These are phyloP conservation scores for Ligustrum vulgare DNA, from an alignment of 257 asterid genomes.

Conservation along the genomic window DNA sequence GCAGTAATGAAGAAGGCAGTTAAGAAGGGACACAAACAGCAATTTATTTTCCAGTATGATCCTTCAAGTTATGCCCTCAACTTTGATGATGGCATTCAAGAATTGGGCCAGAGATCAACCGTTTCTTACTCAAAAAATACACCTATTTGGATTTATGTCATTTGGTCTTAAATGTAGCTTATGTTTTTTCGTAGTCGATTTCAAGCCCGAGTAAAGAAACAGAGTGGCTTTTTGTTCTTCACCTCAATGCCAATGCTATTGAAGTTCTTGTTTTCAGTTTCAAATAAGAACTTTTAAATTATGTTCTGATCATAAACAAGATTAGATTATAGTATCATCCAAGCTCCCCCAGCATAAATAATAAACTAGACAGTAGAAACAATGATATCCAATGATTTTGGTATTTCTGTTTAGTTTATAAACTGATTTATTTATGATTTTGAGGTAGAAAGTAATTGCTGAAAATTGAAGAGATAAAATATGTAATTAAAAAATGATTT, in stretches of 20 bases:
- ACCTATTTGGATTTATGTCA: conserved; percentile 33
- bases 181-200: not conserved
- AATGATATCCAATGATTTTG: not conserved
- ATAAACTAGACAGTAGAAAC: too few species aligned
- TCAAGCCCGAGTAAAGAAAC: not conserved
- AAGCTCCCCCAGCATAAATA: too few species aligned
- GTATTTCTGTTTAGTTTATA: too few species aligned
- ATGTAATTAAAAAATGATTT: too few species aligned
- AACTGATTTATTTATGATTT: too few species aligned
- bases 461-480: too few species aligned
- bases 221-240: not conserved
- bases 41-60: conserved; percentile 54
- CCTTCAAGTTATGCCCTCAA: conserved; percentile 64
- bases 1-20: conserved; percentile 46
- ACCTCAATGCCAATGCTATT: not conserved
- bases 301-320: not conserved
- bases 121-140: conserved; percentile 14
- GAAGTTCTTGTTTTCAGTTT: not conserved
- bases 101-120: conserved; percentile 10
- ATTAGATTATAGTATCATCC: too few species aligned
- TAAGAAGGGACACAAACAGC: conserved; percentile 30
- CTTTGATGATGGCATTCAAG: conserved; percentile 48
- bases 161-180: conserved; percentile 17
- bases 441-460: too few species aligned
- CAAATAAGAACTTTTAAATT: not conserved